Evolutionary conservation across 108 stramenopile species (phyloP), one percentile per base, ranked within the genome.

Genomic region (Pseudonitzschia pungens): DNA sequence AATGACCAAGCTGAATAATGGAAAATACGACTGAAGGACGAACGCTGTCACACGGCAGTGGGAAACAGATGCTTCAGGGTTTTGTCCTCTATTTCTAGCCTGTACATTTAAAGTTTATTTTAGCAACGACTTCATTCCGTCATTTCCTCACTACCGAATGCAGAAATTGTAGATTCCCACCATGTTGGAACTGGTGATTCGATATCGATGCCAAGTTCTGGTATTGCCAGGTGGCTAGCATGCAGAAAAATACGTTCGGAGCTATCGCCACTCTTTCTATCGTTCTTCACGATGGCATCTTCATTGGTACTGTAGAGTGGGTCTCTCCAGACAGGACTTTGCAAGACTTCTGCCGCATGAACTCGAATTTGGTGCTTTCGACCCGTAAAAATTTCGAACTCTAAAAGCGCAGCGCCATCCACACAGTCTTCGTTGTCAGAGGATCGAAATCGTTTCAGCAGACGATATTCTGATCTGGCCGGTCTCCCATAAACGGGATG

Each of bases 321-420:
- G 68, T 88, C 87, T 20, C 77, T 32, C 40, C 87, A 69, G 27
- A 91, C 76, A 10, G 90, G 90, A 14, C 76, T 55, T 3, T 63
- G n/a, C 41, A 91, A 53, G 53, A 66, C 85, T 45, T 77, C 73
- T 12, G 89, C 86, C 44, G 84, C 83, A 69, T 93, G 92, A 0
- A 84, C 81, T 56, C 92, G 81, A 26, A 93, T 86, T 75, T 93
- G 92, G 77, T 93, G 92, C 56, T 88, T 91, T 27, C 92, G 74
- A 12, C 92, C 92, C 12, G 90, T 91, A 31, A 75, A 68, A 10
- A 87, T 86, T 67, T 84, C 78, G 8, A 88, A 77, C 58, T 84
- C 70, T 24, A 92, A 18, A 1, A 87, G 53, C 24, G 78, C 67
- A 12, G 80, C 86, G 15, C 43, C 27, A 29, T 59, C 64, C 29